Evolutionary conservation across 2,329 filamentous ascomycete species (phyloP).

Genomic region (Penicillium sp.): DNA sequence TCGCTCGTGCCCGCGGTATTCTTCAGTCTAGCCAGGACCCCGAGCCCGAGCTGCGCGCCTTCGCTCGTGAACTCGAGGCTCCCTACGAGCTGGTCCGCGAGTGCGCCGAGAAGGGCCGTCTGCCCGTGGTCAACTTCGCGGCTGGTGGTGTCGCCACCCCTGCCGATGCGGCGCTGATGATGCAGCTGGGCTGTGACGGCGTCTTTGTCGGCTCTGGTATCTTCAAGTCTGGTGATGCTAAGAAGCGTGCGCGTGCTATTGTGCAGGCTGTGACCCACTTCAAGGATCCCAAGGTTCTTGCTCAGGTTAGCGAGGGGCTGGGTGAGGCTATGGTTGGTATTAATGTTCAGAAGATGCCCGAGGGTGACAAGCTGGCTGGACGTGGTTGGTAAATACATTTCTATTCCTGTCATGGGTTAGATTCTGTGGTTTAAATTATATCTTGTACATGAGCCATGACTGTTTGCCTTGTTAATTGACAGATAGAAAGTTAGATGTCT

Average conservation of each 20-base stretch:
- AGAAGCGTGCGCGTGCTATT: conserved; percentile 86
- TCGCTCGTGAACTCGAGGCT: conserved; percentile 75
- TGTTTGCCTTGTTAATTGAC: conserved; percentile 11
- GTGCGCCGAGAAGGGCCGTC: conserved; percentile 76
- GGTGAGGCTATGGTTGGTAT: conserved; percentile 99
- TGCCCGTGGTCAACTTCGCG: conserved; percentile 96
- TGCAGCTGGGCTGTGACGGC: conserved; percentile 97
- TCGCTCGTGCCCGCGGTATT: conserved; percentile 63
- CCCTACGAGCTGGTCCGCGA: conserved; percentile 76
- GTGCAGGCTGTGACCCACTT: conserved; percentile 91
- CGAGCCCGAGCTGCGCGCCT: conserved; percentile 68
- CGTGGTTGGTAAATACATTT: conserved; percentile 67
- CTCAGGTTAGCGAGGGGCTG: conserved; percentile 78
- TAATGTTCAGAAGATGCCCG: conserved; percentile 71
- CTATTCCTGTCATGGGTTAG: conserved; percentile 1
- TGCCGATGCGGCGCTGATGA: conserved; percentile 95
- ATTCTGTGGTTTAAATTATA: conserved; percentile 6
- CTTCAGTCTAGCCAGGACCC: conserved; percentile 37
- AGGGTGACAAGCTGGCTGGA: conserved; percentile 74
- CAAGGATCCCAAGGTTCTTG: conserved; percentile 76
- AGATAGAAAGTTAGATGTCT: neutral
- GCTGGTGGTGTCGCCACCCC: conserved; percentile 99
- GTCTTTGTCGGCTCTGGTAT: conserved; percentile 97
- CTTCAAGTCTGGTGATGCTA: conserved; percentile 91
- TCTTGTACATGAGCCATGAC: conserved; percentile 22